These are phyloP conservation scores for Dactylis glomerata DNA, from an alignment of 176 grass and related monocot genomes.

Conservation along the genomic window DNA sequence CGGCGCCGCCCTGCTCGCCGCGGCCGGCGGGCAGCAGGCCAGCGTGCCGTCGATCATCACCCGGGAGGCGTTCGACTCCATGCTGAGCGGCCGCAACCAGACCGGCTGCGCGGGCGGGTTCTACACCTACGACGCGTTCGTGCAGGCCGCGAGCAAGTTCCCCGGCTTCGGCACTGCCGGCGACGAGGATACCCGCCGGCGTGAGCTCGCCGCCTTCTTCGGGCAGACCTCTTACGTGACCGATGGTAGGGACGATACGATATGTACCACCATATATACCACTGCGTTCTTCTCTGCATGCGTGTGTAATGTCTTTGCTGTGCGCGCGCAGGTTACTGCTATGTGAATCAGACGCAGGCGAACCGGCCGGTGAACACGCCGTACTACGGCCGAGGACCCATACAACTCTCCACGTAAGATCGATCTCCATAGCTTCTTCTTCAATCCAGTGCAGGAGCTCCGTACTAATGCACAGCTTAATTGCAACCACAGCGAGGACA, in stretches of 20 bases:
- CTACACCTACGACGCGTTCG: conserved; percentile 8
- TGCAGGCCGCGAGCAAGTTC: neutral
- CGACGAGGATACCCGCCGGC: neutral
- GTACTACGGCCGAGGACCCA: conserved; percentile 5
- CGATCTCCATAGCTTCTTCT: neutral
- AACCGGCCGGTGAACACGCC: neutral
- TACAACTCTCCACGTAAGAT: neutral
- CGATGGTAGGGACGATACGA: no score
- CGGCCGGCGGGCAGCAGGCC: neutral
- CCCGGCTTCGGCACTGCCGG: neutral
- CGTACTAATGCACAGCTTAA: no score
- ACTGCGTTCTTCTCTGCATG: no score
- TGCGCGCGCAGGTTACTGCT: conserved; percentile 7
- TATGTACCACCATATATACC: no score
- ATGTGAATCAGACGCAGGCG: neutral
- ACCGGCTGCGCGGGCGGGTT: neutral
- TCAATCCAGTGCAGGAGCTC: no score
- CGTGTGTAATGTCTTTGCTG: no score
- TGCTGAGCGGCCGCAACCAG: neutral
- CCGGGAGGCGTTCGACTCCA: neutral
- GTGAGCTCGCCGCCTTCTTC: conserved; percentile 12
- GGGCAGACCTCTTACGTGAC: neutral
- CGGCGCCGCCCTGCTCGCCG: neutral
- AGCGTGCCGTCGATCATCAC: neutral
- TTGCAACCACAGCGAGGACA: neutral